Base-by-base conservation (phyloP, 331 rosid species). In the Rhamnella rubrinervis region DNA sequence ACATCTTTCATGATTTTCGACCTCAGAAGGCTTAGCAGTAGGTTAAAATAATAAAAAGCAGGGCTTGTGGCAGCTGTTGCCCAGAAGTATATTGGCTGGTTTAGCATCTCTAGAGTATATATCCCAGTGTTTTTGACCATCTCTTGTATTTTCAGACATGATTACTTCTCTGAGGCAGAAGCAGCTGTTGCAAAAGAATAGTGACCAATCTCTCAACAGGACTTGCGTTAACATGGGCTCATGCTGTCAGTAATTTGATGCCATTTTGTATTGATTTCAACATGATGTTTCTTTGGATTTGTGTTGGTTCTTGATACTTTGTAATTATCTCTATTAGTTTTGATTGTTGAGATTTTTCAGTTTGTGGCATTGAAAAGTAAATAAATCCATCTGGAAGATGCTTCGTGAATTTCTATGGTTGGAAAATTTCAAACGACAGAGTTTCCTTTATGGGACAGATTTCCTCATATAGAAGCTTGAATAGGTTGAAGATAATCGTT, bases 81-180 rank as follows among this genome's bases (percentile, higher is more conserved):
- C 19, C n/a, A 18, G 35, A 66, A 7, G 38, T 13, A 17, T 40
- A 63, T 4, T 20, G 53, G 12, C 31, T 18, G 53, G 55, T 63
- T 44, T 1, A 15, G 19, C 7, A 49, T 63, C 20, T 63, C 23
- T 16, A 40, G 8, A 17, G 61, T n/a, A 21, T 19, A 63, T 2
- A 47, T 59, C 19, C 50, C 15, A 9, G 11, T 51, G 55, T 19
- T 17, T n/a, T 55, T 35, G 55, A 72, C 53, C 44, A 6, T 17
- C 38, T 18, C 11, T 66, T 7, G 15, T 25, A 19, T 38, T 68
- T 23, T 7, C 71, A 77, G 79, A 67, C 67, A 77, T 4, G 79
- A 81, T 58, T 73, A 73, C 70, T 77, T 73, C 70, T 56, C 78
- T 1, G 56, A 71, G 73, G 40, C 70, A 8, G 71, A 72, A 35